Percentiles rank a stretch among this genome's conserved stretches.
These are phyloP conservation scores for Thinopyrum elongatum DNA, from an alignment of 176 grass and related monocot genomes.

Conservation along the genomic window DNA sequence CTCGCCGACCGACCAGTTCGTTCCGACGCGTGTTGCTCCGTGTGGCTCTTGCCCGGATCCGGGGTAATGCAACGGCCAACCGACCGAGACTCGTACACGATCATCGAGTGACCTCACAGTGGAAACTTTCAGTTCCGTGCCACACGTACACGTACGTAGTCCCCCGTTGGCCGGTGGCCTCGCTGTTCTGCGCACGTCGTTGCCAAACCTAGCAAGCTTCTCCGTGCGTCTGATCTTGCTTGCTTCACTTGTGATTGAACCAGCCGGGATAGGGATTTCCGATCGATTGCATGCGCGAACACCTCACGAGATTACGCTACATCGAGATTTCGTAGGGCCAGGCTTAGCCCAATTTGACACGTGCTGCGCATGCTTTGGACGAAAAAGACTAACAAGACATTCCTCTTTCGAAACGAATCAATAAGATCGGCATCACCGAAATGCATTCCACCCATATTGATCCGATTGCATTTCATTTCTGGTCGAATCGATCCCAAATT, in stretches of 20 bases:
- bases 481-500: too few relatives aligned
- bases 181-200: neutral
- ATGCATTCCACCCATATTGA: neutral
- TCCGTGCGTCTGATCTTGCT: too few relatives aligned
- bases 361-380: neutral
- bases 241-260: too few relatives aligned
- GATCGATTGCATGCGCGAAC: too few relatives aligned
- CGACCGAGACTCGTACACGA: too few relatives aligned
- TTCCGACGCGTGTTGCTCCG: neutral
- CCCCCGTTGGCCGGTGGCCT: neutral
- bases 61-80: neutral
- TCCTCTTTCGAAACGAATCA: neutral
- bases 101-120: neutral
- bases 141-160: neutral
- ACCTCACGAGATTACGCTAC: too few relatives aligned
- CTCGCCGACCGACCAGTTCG: neutral
- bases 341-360: neutral
- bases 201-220: too few relatives aligned
- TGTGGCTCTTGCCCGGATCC: neutral
- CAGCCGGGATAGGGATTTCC: too few relatives aligned
- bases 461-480: neutral
- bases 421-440: neutral
- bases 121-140: neutral
- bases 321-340: neutral
- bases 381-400: neutral